Conservation (phyloP, 371 early-diverging fungal species). For the Zopfochytrium polystomum region DNA sequence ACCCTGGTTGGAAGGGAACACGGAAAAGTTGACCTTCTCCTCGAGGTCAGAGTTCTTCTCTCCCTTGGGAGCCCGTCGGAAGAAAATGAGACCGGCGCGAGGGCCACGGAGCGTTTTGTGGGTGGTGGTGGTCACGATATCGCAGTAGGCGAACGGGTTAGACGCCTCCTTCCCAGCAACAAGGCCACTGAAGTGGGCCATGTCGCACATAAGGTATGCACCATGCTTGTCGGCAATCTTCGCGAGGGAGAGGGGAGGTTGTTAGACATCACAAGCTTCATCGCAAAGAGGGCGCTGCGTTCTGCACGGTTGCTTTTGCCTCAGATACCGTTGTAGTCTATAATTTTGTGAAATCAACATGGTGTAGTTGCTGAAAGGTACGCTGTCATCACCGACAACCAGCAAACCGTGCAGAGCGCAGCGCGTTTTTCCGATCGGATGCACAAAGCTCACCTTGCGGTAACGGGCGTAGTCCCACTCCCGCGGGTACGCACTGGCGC, state of each 20-base stretch:
- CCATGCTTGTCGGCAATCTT: constrained; percentile 87
- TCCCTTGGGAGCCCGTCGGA: constrained; percentile 72
- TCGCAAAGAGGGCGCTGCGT: neutral
- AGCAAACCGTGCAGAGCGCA: constrained; percentile 8
- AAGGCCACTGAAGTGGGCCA: constrained; percentile 73
- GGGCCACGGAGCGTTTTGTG: constrained; percentile 99
- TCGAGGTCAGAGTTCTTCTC: constrained; percentile 79
- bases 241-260: constrained; percentile 29
- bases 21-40: constrained; percentile 90
- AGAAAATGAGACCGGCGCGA: constrained; percentile 96
- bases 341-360: too few relatives aligned
- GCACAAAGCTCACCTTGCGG: constrained; percentile 45
- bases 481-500: constrained; percentile 95
- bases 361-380: too few relatives aligned
- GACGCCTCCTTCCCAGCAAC: constrained; percentile 83
- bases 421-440: constrained; percentile 1
- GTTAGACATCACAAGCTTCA: neutral
- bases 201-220: constrained; percentile 95
- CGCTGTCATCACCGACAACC: constrained; percentile 19
- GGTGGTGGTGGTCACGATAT: constrained; percentile 99
- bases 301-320: too few relatives aligned
- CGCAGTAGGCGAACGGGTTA: constrained; percentile 92
- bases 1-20: constrained; percentile 99
- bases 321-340: too few relatives aligned
- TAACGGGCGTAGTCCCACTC: constrained; percentile 95